A percentile compares a stretch with the other conserved stretches of the same genome.
phyloP scores from a whole-genome alignment of 176 grass and related monocot genomes.

The Bolboschoenus planiculmis region DNA sequence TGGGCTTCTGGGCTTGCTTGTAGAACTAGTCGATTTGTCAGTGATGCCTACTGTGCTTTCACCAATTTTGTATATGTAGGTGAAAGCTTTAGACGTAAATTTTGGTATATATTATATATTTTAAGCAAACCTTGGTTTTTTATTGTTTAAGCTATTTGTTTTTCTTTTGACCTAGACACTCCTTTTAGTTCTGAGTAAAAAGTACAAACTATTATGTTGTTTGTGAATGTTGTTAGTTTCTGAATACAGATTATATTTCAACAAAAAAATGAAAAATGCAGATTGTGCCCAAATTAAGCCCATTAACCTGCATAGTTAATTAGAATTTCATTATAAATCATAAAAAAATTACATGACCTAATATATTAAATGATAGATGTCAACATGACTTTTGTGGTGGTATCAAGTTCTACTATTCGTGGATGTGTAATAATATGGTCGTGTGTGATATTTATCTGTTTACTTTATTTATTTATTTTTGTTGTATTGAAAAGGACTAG shows the following conservation, averaged over 20 bases:
- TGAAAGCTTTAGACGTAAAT: conserved; percentile 25
- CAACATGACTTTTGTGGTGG: neutral
- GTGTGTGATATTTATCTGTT: neutral
- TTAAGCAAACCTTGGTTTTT: neutral
- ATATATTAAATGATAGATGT: neutral
- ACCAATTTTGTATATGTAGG: conserved; percentile 53
- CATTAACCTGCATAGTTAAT: neutral
- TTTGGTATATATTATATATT: conserved; percentile 8
- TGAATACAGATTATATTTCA: too few relatives aligned
- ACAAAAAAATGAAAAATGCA: too few relatives aligned
- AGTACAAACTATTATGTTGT: neutral
- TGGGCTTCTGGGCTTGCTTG: neutral
- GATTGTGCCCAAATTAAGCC: neutral
- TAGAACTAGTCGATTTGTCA: neutral
- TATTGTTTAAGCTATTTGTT: neutral
- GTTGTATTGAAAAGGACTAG: neutral
- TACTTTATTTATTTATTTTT: too few relatives aligned
- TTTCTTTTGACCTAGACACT: neutral
- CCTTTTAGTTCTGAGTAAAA: neutral
- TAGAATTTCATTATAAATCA: neutral
- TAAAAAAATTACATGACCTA: neutral
- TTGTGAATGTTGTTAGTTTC: neutral
- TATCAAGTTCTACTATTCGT: neutral
- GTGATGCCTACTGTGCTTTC: neutral
- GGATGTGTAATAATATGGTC: neutral